Evolutionary conservation across 1,284 basidiomycete genomes (phyloP), one percentile per base, ranked within the genome.

Genomic region (Ceratobasidium sp.): DNA sequence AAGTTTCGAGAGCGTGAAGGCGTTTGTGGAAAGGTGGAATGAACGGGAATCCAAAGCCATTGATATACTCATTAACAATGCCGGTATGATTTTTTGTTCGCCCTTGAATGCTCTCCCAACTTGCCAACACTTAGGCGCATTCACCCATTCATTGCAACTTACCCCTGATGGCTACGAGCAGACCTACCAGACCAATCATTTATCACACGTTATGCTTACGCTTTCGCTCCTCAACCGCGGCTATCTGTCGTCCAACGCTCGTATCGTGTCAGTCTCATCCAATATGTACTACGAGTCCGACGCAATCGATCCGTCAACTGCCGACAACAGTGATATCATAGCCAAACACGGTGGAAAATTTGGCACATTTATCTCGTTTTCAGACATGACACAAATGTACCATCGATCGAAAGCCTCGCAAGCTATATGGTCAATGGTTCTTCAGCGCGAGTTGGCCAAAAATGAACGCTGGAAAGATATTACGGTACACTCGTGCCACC

Each of bases 41-140:
- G 50, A 61, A 45, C 34, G 73, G 46, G 57, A 53, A n/a, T 57
- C n/a, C 16, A 57, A 28, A 14, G 26, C 55, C 21, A 58, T 74
- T 2, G 73, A 74, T 57, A 69, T 74, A 55, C 57, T 74, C 34
- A 69, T 72, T 16, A 74, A 72, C 36, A 74, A 74, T 46, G 74
- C 74, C n/a, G 71, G 71, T 74, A 43, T 34, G 71, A 21, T 30
- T 18, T n/a, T 26, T 1, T n/a, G 43, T 5, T 8, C 41, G 3
- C 16, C 52, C 14, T 6, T 18, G 12, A 3, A 2, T 45, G 3
- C 10, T 45, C 8, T 12, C 26, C 9, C 30, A 5, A 34, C 69
- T 71, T 9, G 52, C 8, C 21, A 21, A 12, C 12, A 67, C 45
- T 53, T 10, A 61, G 41, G 48, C 69, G 73, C 41, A 26, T 3